phyloP scores from a whole-genome alignment of 2,329 filamentous ascomycete species.

The Cladosporium colombiae region DNA sequence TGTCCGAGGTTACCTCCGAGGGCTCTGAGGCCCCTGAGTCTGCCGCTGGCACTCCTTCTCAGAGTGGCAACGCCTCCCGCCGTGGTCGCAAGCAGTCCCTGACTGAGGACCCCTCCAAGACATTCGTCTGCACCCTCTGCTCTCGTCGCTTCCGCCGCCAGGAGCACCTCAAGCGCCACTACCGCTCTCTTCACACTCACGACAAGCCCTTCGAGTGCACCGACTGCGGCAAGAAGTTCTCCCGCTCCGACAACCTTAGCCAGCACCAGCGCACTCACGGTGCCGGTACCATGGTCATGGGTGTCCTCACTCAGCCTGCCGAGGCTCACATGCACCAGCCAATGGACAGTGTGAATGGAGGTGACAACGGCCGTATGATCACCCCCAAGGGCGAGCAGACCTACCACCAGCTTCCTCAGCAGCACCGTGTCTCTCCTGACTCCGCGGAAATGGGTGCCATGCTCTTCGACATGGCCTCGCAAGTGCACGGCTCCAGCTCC shows the following conservation, averaged over 20 bases:
- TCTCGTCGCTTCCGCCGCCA: constrained; percentile 96
- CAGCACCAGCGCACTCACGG: constrained; percentile 96
- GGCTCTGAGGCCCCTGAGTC: constrained; percentile 33
- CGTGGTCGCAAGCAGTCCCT: constrained; percentile 97
- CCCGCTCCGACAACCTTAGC: constrained; percentile 92
- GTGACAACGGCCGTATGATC: constrained; percentile 38
- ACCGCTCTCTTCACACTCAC: constrained; percentile 95
- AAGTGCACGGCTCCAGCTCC: constrained; percentile 66
- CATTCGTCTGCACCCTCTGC: constrained; percentile 94
- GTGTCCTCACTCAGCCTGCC: constrained; percentile 58
- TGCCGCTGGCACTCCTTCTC: constrained; percentile 33
- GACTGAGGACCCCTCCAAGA: constrained; percentile 97
- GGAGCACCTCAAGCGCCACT: constrained; percentile 98
- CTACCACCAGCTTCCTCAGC: constrained; percentile 26
- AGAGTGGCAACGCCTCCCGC: constrained; percentile 67
- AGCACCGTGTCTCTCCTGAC: constrained; percentile 47
- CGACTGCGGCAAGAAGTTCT: constrained; percentile 99
- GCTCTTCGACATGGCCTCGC: constrained; percentile 73
- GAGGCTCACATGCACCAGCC: constrained; percentile 34
- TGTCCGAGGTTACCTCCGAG: constrained; percentile 43
- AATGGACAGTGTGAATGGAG: constrained; percentile 38
- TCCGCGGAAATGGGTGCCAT: constrained; percentile 71
- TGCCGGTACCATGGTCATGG: constrained; percentile 86
- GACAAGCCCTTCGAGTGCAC: constrained; percentile 98
- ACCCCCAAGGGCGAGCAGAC: constrained; percentile 38